Base-by-base conservation (phyloP, 176 grass and related monocot species). In the Bolboschoenus planiculmis region DNA sequence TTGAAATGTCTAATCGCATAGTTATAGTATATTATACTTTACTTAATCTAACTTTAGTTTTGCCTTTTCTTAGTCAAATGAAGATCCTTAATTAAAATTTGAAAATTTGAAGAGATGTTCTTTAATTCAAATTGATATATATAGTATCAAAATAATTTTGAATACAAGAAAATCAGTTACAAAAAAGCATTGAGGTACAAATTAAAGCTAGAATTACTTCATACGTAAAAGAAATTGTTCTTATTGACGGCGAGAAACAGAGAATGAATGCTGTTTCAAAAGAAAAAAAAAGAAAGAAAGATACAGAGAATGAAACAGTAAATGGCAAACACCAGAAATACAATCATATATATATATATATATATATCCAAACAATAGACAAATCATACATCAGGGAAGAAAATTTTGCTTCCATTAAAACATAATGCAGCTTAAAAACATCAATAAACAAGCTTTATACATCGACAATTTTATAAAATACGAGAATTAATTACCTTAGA, bases 1-100 rank as follows among this genome's bases (percentile, higher is more conserved):
- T 76, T 76, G 46, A 76, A 76, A 76, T 51, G 72, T 76, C 72
- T 76, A 76, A 16, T 76, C 44, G 46, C 26, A 76, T 61, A 29
- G 5, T 75, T 9, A 44, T 48, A 30, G 10, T 4, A 75, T 26
- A 48, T 20, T 14, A 48, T 40, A 70, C 10, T 3, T n/a, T 6
- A 70, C 15, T 50, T 24, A 51, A 31, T 47, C 3, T 44, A 46
- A 74, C 42, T 47, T 27, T 47, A 27, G 0, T 74, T 47, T 74
- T 74, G 40, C 67, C 68, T 46, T 42, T 74, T 74, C 40, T 47
- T 74, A 47, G 23, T 74, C 40, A 74, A 74, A 47, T 72, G 65
- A 70, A 42, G 15, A 40, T n/a, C n/a, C n/a, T n/a, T n/a, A n/a
- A 42, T 40, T 68, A 48, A 27, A 11, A 14, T 27, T 43, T 48